phyloP scores from a whole-genome alignment of 2,329 filamentous ascomycete genomes.

The Hymenoscyphus occultus region DNA sequence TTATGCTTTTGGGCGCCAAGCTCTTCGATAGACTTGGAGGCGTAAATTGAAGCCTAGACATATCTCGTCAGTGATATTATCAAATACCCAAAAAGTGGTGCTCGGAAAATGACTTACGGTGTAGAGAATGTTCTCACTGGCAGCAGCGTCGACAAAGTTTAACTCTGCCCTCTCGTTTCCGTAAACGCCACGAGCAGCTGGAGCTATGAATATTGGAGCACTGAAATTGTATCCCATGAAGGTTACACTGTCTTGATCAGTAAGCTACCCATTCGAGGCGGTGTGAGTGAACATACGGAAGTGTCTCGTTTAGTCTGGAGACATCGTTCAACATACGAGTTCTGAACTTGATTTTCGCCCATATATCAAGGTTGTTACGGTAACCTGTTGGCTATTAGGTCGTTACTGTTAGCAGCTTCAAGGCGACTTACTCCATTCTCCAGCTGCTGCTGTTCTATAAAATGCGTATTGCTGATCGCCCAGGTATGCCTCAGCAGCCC shows the following conservation, averaged over 20 bases:
- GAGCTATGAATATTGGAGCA: constrained; percentile 40
- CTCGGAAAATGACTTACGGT: constrained; percentile 6
- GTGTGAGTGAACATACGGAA: constrained; percentile 3
- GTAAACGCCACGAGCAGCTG: constrained; percentile 36
- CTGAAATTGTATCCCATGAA: constrained; percentile 39
- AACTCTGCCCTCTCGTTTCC: constrained; percentile 37
- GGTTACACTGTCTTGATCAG: constrained; percentile 11
- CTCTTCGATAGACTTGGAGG: constrained; percentile 18
- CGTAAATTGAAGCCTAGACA: constrained; percentile 14
- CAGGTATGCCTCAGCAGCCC: constrained; percentile 7
- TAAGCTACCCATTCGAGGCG: background rate
- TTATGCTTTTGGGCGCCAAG: constrained; percentile 17
- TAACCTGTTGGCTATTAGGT: background rate
- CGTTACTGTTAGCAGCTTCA: too few relatives aligned
- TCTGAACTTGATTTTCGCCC: constrained; percentile 46
- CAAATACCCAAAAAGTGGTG: background rate
- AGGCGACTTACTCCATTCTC: constrained; percentile 8
- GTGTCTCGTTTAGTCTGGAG: constrained; percentile 31
- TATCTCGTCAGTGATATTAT: constrained; percentile 4
- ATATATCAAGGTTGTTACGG: constrained; percentile 51
- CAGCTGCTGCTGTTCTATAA: constrained; percentile 11
- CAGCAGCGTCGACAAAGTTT: constrained; percentile 39
- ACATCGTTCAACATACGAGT: constrained; percentile 44
- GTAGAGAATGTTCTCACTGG: constrained; percentile 20
- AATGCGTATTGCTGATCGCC: constrained; percentile 6